Evolutionary conservation across 768 basidiomycete genomes (phyloP).

Genomic region (Sporobolomyces pararoseus): DNA sequence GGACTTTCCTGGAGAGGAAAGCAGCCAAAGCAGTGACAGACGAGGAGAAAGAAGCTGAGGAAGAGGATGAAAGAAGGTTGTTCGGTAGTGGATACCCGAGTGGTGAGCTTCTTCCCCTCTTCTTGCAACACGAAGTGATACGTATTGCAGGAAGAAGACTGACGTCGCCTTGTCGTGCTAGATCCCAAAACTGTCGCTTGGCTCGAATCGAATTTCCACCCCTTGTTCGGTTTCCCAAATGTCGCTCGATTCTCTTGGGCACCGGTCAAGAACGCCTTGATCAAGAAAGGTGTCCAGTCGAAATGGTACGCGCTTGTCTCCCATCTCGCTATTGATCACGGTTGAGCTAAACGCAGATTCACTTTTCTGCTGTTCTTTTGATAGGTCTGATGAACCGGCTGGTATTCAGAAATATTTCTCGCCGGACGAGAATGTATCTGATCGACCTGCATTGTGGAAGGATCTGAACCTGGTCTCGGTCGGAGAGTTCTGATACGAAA

Average conservation of each 20-base stretch:
- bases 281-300: constrained; percentile 70
- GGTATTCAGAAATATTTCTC: constrained; percentile 45
- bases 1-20: constrained; percentile 59
- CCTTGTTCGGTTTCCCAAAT: constrained; percentile 86
- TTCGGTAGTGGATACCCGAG: constrained; percentile 89
- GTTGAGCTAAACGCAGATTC: too few relatives aligned
- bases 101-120: constrained; percentile 54
- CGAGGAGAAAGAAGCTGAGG: constrained; percentile 54
- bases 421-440: constrained; percentile 3
- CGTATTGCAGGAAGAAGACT: too few relatives aligned
- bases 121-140: neutral
- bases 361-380: too few relatives aligned
- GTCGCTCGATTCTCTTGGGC: constrained; percentile 93
- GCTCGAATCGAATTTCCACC: constrained; percentile 70
- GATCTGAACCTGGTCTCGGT: constrained; percentile 43
- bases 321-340: neutral
- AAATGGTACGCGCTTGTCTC: constrained; percentile 62
- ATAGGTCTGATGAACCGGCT: constrained; percentile 43
- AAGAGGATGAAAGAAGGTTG: constrained; percentile 19
- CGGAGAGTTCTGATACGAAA: constrained; percentile 34
- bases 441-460: constrained; percentile 41
- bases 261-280: constrained; percentile 77
- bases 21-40: neutral
- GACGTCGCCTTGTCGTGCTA: constrained; percentile 44
- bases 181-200: constrained; percentile 91